Evolutionary conservation across 352 stramenopile genomes (phyloP), one percentile per base, ranked within the genome.

Genomic region (Phytophthora meadii): DNA sequence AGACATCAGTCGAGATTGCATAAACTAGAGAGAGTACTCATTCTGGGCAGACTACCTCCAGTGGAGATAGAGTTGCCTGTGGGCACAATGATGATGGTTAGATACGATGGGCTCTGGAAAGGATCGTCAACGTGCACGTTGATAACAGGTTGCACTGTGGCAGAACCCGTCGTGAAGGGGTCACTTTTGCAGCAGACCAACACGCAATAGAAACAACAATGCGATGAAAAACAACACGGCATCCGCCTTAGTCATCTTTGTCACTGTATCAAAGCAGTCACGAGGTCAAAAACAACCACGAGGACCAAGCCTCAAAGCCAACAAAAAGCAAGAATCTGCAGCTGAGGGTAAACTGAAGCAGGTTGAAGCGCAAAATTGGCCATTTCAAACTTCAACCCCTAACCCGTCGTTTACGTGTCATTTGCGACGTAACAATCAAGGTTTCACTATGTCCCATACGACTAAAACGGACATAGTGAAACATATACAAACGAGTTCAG

Each of bases 371-470:
- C n/a, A n/a, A n/a, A n/a, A n/a, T 47, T 36, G 30, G 14, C 30
- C 11, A 47, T 51, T 44, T 53, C 39, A 15, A 65, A 70, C 46
- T 70, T 70, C 62, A 70, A 70, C 62, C 57, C 64, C 63, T 67
- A 62, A 7, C 44, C 56, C 49, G 39, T 41, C 34, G 57, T 60
- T 72, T 68, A 72, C 64, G 57, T 72, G 49, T 66, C 47, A 61
- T 42, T 61, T 44, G n/a, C 32, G 19, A 41, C 28, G 9, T 30
- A 6, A 19, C n/a, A 12, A 3, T 44, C 11, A 22, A 14, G 11
- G 17, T 30, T 30, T 32, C 30, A 44, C 28, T 54, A 54, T 54
- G 28, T 54, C 0, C 1, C 30, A 32, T 54, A 15, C 12, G 30
- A 54, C 28, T 54, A 40, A 12, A 41, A 2, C 4, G 17, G 2